Evolutionary conservation across 345 rosid genomes (phyloP).

Genomic region (Citrus medica): DNA sequence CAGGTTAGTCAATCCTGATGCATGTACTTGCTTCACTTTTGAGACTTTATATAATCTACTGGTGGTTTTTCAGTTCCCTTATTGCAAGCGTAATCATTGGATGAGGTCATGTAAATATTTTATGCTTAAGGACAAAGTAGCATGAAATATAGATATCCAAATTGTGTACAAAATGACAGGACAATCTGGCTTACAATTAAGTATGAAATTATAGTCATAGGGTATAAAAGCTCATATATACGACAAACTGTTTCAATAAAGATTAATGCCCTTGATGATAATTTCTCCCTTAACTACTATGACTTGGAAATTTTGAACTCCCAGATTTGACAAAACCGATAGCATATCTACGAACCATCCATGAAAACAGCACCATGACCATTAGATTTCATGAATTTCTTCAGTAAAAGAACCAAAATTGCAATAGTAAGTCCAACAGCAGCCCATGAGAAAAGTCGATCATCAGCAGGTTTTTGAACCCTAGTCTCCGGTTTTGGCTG

Average conservation of each 20-base stretch:
- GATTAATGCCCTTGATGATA: conserved; percentile 10
- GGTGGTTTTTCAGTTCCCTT: no score
- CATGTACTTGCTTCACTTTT: neutral
- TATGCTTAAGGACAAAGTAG: neutral
- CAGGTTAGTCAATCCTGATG: neutral
- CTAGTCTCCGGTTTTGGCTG: conserved; percentile 31
- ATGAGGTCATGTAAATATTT: neutral
- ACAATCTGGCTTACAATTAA: neutral
- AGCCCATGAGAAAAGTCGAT: conserved; percentile 77
- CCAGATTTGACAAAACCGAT: neutral
- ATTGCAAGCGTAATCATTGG: neutral
- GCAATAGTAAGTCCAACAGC: conserved; percentile 86
- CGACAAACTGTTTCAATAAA: conserved; percentile 1
- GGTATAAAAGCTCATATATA: neutral
- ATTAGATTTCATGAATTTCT: conserved; percentile 78
- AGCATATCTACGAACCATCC: conserved; percentile 59
- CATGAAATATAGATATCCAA: neutral
- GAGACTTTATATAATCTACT: neutral
- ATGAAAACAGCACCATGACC: conserved; percentile 76
- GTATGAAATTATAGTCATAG: conserved; percentile 21
- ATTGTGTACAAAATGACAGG: neutral
- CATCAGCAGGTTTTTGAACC: conserved; percentile 71
- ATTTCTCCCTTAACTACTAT: neutral
- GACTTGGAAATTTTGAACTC: neutral
- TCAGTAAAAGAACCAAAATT: conserved; percentile 76